Conservation (phyloP, 2,329 filamentous ascomycete genomes). For the Xylaria hypoxylon region DNA sequence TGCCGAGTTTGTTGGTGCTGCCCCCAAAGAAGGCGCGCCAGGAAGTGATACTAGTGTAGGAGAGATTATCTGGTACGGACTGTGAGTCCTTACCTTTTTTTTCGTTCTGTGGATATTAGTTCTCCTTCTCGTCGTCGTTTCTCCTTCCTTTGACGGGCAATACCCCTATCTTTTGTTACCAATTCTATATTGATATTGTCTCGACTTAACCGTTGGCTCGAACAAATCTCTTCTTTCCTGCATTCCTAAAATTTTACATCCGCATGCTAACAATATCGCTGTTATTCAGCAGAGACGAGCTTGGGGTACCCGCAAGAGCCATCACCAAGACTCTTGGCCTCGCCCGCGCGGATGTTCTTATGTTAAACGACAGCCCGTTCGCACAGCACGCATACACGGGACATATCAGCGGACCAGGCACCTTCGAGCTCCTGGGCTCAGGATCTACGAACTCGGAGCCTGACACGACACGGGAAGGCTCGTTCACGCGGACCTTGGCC, state of each 20-base stretch:
- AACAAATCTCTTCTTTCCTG: too few species aligned
- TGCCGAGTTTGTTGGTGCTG: constrained; percentile 25
- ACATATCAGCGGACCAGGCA: constrained; percentile 24
- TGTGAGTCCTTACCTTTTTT: constrained; percentile 28
- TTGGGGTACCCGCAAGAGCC: constrained; percentile 26
- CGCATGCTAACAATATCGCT: not conserved
- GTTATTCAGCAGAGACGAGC: constrained; percentile 22
- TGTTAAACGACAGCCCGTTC: constrained; percentile 38
- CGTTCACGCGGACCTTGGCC: constrained; percentile 32
- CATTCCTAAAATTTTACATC: too few species aligned
- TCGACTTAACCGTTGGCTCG: too few species aligned
- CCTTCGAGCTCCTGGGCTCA: constrained; percentile 36
- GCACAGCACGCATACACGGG: constrained; percentile 28
- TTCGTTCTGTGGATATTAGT: not conserved
- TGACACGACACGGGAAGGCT: constrained; percentile 5
- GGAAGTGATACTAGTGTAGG: not conserved
- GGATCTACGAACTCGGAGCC: constrained; percentile 16
- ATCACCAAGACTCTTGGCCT: constrained; percentile 21
- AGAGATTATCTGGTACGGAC: constrained; percentile 37
- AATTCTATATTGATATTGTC: too few species aligned
- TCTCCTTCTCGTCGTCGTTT: not conserved
- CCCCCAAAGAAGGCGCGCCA: not conserved
- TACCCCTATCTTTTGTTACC: not conserved
- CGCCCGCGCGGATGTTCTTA: constrained; percentile 33
- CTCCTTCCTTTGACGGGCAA: not conserved